Evolutionary conservation across 345 rosid species (phyloP).

Genomic region (Acer yangbiense): DNA sequence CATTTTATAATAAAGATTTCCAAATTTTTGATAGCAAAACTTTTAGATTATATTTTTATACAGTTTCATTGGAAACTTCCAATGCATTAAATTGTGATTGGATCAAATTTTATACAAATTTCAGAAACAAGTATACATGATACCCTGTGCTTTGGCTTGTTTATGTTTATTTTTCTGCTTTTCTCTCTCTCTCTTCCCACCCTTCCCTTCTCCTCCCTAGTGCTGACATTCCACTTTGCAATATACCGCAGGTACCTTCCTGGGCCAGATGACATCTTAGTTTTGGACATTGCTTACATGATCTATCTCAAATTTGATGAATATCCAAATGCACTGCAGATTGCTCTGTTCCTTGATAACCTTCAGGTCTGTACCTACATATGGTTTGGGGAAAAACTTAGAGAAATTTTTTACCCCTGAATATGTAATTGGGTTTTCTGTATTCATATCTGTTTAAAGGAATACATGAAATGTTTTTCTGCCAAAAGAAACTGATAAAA

Average conservation of each 20-base stretch:
- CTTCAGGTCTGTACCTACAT: slow-evolving; percentile 59
- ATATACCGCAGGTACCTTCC: slow-evolving; percentile 71
- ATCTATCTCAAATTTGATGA: slow-evolving; percentile 76
- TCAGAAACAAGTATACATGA: neutral
- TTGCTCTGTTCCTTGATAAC: slow-evolving; percentile 81
- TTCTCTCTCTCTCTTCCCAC: neutral
- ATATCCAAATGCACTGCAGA: slow-evolving; percentile 77
- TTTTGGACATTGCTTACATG: slow-evolving; percentile 74
- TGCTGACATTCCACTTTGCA: slow-evolving; percentile 24
- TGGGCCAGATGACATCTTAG: slow-evolving; percentile 85
- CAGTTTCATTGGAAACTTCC: neutral
- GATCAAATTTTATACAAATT: neutral
- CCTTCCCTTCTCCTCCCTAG: neutral
- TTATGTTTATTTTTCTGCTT: neutral
- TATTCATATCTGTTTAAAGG: neutral
- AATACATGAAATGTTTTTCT: neutral
- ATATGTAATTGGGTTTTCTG: neutral
- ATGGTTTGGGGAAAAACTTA: neutral
- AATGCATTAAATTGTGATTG: neutral
- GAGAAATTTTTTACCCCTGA: neutral
- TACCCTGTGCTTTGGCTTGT: neutral
- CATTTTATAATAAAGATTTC: too few species aligned
- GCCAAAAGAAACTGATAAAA: too few species aligned
- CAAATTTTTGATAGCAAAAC: neutral
- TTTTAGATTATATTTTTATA: neutral